Conservation (phyloP, 2,329 filamentous ascomycete genomes). For the Monosporascus sp. region DNA sequence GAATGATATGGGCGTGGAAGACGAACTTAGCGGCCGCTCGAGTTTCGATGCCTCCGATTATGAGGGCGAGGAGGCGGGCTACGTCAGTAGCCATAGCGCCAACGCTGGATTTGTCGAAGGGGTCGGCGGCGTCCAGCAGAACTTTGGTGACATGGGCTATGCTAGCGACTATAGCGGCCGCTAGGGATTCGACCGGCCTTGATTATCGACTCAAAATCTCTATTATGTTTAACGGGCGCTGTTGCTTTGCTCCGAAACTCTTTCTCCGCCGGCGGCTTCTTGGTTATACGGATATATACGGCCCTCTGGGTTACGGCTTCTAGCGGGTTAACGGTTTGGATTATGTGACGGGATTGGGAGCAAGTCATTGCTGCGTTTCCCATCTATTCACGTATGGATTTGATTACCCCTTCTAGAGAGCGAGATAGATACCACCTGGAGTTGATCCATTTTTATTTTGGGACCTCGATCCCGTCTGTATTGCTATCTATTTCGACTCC, state of each 20-base stretch:
- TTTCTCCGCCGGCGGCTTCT: slow-evolving; percentile 2
- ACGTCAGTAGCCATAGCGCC: slow-evolving; percentile 50
- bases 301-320: not conserved
- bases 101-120: slow-evolving; percentile 56
- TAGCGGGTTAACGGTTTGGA: slow-evolving; percentile 3
- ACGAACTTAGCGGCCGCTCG: slow-evolving; percentile 71
- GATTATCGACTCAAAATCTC: not conserved
- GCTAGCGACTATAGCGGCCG: slow-evolving; percentile 48
- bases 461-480: too few relatives aligned
- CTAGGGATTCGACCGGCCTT: slow-evolving; percentile 7
- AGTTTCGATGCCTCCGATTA: slow-evolving; percentile 80
- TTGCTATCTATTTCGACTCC: not conserved
- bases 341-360: slow-evolving; percentile 1
- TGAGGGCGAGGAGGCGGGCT: slow-evolving; percentile 66
- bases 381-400: slow-evolving; percentile 2
- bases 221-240: not conserved
- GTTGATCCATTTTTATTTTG: slow-evolving; percentile 9
- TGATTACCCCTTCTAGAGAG: slow-evolving; percentile 16
- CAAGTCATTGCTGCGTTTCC: slow-evolving; percentile 1
- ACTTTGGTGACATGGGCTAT: slow-evolving; percentile 50
- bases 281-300: not conserved
- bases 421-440: slow-evolving; percentile 28
- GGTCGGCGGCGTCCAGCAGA: slow-evolving; percentile 41
- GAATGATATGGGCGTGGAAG: slow-evolving; percentile 63
- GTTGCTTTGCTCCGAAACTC: not conserved